These are phyloP conservation scores for Monosporascus ibericus DNA, from an alignment of 2,329 filamentous ascomycete species.

Conservation along the genomic window DNA sequence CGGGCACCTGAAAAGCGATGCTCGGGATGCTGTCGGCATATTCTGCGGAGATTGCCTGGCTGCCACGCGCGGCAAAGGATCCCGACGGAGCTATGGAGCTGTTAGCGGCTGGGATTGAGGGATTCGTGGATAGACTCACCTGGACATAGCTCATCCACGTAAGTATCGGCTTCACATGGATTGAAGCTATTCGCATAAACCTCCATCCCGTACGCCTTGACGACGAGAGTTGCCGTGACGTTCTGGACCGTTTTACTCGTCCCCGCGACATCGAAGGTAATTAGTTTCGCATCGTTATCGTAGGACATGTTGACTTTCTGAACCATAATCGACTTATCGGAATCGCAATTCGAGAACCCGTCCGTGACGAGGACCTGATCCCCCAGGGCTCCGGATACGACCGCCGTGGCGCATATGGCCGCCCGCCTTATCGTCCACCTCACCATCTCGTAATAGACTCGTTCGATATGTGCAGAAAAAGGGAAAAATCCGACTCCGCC, in stretches of 20 bases:
- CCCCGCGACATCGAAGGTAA: conserved; percentile 79
- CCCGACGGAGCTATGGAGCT: conserved; percentile 59
- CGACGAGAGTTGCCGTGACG: conserved; percentile 68
- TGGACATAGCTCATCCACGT: conserved; percentile 73
- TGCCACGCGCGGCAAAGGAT: conserved; percentile 65
- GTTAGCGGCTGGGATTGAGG: conserved; percentile 9
- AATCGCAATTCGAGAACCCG: conserved; percentile 71
- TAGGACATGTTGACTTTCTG: conserved; percentile 72
- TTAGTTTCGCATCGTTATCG: conserved; percentile 64
- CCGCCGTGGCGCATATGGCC: conserved; percentile 29
- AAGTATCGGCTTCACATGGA: conserved; percentile 65
- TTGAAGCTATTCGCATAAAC: conserved; percentile 79
- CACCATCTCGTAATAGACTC: conserved; percentile 18
- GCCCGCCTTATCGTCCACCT: conserved; percentile 22
- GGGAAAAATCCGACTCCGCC: background rate
- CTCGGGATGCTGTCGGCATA: conserved; percentile 72
- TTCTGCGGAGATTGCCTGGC: conserved; percentile 62
- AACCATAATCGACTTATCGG: conserved; percentile 57
- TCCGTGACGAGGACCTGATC: conserved; percentile 71
- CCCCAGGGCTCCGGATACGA: conserved; percentile 48
- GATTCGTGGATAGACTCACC: conserved; percentile 40
- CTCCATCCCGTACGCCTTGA: conserved; percentile 77
- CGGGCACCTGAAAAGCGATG: conserved; percentile 86
- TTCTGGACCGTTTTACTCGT: conserved; percentile 69
- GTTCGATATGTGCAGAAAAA: conserved; percentile 4